Base-by-base conservation (phyloP, 768 basidiomycete genomes). In the Wakefieldia striispora region DNA sequence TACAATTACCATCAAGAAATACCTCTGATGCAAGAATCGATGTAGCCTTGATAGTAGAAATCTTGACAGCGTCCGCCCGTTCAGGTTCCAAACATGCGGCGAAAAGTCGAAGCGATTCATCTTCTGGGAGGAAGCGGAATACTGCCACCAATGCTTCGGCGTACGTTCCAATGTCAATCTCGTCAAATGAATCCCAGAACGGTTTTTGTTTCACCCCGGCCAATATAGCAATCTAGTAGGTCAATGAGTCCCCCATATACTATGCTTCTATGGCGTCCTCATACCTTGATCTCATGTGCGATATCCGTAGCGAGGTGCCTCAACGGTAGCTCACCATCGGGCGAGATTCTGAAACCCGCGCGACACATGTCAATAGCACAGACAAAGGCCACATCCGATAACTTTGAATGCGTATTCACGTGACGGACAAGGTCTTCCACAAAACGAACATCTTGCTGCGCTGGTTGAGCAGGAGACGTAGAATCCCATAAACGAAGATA, bases 291-390 rank as follows among this genome's bases (percentile, higher is more conserved):
- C 49, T 94, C 91, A 55, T 86, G 83, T 0, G 86, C 88, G 9
- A 90, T 70, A 59, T 95, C 91, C 26, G 72, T 68, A 0, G 87
- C 87, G 26, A 91, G 70, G 14, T 81, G 68, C 16, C 82, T 76
- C 23, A 93, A 60, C 5, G 88, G 80, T 14, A 78, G 60, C 10
- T 91, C 88, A 17, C 76, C 78, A 13, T 77, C 75, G 66, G 59
- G 70, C 75, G 63, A 72, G 75, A 60, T 71, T 78, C 67, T 20
- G 86, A 89, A 68, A 21, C 67, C 67, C 3, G 84, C 88, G 43
- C 84, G 78, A 63, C 89, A 88, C 29, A 92, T 71, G 60, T 95
- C 91, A 36, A 91, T 74, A 33, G 80, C 80, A 63, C 88, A 91
- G 3, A 83, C 78, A 47, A 88, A 70, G 3, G 85, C 81, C 0